Base-by-base conservation (phyloP, 2,329 filamentous ascomycete species). In the Ophiostoma perfectum region DNA sequence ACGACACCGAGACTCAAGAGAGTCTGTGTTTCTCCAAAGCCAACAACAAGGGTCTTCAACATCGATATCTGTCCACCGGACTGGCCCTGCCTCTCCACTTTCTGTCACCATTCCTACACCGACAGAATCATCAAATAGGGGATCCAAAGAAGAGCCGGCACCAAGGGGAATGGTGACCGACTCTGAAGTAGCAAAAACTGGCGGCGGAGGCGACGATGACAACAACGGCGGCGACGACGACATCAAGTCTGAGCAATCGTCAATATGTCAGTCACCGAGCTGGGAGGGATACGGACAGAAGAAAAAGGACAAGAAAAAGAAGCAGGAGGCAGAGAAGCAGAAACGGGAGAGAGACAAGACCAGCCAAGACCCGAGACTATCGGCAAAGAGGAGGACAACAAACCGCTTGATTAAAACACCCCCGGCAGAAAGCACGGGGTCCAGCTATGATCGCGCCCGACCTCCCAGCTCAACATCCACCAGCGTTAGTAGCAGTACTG, bases 211-310 rank as follows among this genome's bases (percentile, higher is more conserved):
- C 14, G 60, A 44, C 9, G 38, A 12, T 45, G 16, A 52, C 70
- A 73, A 81, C 47, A 78, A 69, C 1, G 55, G 64, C 0, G 72
- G 75, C 41, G 75, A 75, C 52, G 74, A 76, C 11, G 75, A 76
- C 39, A 69, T 73, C n/a, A 75, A 76, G 70, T 81, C 80, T 3
- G 81, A 81, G 65, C 76, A 80, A 64, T 82, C 80, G 3, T 83
- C 81, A 0, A 84, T 87, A 67, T 88, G 86, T 70, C 84, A 86
- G 68, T 88, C 86, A 1, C 86, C 86, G 1, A 86, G 82, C 68
- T 88, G 86, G 86, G 85, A 87, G 71, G 81, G 83, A 36, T 84
- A 84, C 72, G 80, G 80, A 2, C 80, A 81, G 27, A 82, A 79
- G 71, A 85, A 83, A 72, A 83, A 79, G 72, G 84, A 82, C 72